Conservation (phyloP, 1,284 basidiomycete species). For the Microbotryum violaceum region DNA sequence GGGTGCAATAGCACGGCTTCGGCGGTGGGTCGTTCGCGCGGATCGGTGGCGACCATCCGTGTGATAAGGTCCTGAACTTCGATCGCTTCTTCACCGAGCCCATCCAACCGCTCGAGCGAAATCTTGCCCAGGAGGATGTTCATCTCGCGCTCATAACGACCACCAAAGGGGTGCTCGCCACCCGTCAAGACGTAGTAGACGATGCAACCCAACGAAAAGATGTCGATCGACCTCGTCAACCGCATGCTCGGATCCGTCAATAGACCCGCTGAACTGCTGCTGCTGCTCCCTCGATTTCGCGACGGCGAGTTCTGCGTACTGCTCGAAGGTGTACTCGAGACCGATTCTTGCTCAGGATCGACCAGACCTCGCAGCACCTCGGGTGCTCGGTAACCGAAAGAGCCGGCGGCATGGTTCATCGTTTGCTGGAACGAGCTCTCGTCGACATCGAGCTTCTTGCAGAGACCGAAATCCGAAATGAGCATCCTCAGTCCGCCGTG, state of each 20-base stretch:
- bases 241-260: slow-evolving; percentile 50
- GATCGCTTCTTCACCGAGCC: slow-evolving; percentile 80
- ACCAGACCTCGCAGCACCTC: slow-evolving; percentile 88
- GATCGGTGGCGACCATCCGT: slow-evolving; percentile 66
- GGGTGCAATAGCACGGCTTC: slow-evolving; percentile 79
- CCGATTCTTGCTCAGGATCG: slow-evolving; percentile 61
- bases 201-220: slow-evolving; percentile 85
- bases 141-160: slow-evolving; percentile 78
- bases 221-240: slow-evolving; percentile 85
- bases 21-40: slow-evolving; percentile 71
- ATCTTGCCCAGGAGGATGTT: slow-evolving; percentile 80
- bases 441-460: slow-evolving; percentile 82
- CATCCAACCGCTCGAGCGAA: slow-evolving; percentile 58
- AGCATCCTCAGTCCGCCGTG: slow-evolving; percentile 61
- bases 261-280: slow-evolving; percentile 1
- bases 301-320: slow-evolving; percentile 1
- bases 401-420: slow-evolving; percentile 64
- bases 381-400: slow-evolving; percentile 88
- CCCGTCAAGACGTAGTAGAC: slow-evolving; percentile 85
- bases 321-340: slow-evolving; percentile 8
- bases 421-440: slow-evolving; percentile 84
- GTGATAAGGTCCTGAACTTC: slow-evolving; percentile 73
- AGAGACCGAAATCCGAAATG: slow-evolving; percentile 91
- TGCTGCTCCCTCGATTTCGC: not conserved
- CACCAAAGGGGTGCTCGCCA: slow-evolving; percentile 83